Base-by-base conservation (phyloP, 2,329 filamentous ascomycete genomes). In the Fusarium dimerum region DNA sequence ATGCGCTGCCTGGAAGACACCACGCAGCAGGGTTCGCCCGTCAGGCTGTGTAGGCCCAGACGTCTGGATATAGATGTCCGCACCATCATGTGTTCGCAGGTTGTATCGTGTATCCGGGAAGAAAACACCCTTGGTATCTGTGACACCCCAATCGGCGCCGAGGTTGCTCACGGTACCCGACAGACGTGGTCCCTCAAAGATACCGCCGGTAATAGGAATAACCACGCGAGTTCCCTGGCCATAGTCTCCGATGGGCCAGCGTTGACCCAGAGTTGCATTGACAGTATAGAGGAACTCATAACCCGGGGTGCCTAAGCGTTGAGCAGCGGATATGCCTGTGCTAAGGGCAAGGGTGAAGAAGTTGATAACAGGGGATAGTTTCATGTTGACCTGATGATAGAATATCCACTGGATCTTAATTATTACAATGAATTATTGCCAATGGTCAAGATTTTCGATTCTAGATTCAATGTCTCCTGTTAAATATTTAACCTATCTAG, bases 71-170 rank as follows among this genome's bases (percentile, higher is more conserved):
- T 69, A 65, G 30, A 75, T 73, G 46, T 71, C 66, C 12, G 63
- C 69, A 4, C 72, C 71, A 50, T 75, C 72, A 16, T 62, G 47
- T 0, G 73, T 75, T n/a, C 67, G 56, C 15, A 75, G 58, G n/a
- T 69, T 66, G 40, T 75, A 75, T 15, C 72, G 61, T 13, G 71
- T 72, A 41, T 74, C 69, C 1, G 73, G 71, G 50, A 68, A 71
- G 59, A 75, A 75, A 5, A 64, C 55, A 9, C 71, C 70, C 17
- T 68, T 66, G 16, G 54, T 56, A 52, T 73, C 70, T 1, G 66
- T 69, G 15, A 73, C 57, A 13, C 71, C 71, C 68, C 66, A 72
- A 61, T 75, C 72, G 7, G 70, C 64, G 13, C 73, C 73, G 12
- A 67, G 59, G 16, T 65, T 63, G 17, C 39, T 55, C 36, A 72